Evolutionary conservation across 192 early-diverging fungal species (phyloP).

Genomic region (Phycomyces blakesleeanus): DNA sequence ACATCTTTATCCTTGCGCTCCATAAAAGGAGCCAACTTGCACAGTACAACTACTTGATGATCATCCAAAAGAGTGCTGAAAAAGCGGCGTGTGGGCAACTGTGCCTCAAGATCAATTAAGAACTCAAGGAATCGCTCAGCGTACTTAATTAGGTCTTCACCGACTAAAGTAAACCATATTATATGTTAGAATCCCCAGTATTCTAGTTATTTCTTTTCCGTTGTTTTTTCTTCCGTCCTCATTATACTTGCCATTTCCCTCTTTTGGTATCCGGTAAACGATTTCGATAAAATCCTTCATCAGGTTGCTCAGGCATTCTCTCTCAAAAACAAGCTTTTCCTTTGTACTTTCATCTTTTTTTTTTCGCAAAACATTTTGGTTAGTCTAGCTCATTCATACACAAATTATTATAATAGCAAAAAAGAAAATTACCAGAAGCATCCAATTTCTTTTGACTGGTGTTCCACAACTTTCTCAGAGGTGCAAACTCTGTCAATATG

Average conservation of each 20-base stretch:
- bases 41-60: constrained; percentile 62
- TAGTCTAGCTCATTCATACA: background rate
- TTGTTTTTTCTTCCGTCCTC: background rate
- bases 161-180: constrained; percentile 7
- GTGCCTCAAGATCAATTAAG: constrained; percentile 81
- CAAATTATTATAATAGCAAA: too few species aligned
- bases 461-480: constrained; percentile 67
- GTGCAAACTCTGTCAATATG: constrained; percentile 57
- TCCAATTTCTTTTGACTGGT: constrained; percentile 51
- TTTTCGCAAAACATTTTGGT: background rate
- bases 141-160: constrained; percentile 52
- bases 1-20: constrained; percentile 32
- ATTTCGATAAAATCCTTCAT: constrained; percentile 62
- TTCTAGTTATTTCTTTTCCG: background rate
- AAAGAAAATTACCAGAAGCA: constrained; percentile 47
- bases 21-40: constrained; percentile 44
- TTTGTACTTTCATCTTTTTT: constrained; percentile 42
- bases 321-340: constrained; percentile 49
- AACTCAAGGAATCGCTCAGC: constrained; percentile 78
- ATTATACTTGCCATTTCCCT: constrained; percentile 41
- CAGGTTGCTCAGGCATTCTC: constrained; percentile 63
- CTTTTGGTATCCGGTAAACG: constrained; percentile 50
- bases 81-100: constrained; percentile 89
- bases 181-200: background rate
- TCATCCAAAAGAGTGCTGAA: constrained; percentile 80